Percentiles rank a stretch among this genome's conserved stretches.
phyloP scores from a whole-genome alignment of 2,329 filamentous ascomycete genomes.

The Microdochium bolleyi region DNA sequence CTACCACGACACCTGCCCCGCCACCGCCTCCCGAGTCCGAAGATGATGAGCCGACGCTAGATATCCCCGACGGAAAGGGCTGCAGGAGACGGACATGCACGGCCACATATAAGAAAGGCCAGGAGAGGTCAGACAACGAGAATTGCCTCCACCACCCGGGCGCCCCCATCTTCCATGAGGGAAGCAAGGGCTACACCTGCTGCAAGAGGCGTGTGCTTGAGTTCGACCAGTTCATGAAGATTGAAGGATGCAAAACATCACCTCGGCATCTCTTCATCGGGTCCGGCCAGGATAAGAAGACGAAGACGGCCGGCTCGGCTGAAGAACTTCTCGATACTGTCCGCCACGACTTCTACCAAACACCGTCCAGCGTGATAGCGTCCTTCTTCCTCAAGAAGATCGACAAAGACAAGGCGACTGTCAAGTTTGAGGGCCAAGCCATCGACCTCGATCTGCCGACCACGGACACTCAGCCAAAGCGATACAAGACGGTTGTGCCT shows the following conservation, averaged over 20 bases:
- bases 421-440: constrained; percentile 57
- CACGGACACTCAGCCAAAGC: constrained; percentile 66
- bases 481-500: constrained; percentile 65
- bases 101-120: constrained; percentile 52
- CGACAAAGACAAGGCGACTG: constrained; percentile 66
- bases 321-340: constrained; percentile 77
- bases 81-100: constrained; percentile 77
- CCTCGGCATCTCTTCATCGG: constrained; percentile 78
- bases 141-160: constrained; percentile 85
- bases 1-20: constrained; percentile 43
- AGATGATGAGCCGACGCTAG: constrained; percentile 70
- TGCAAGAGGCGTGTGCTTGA: constrained; percentile 93
- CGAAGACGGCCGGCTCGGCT: constrained; percentile 23
- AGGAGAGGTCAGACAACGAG: constrained; percentile 55
- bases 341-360: constrained; percentile 92
- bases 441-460: constrained; percentile 80
- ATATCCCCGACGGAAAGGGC: constrained; percentile 63
- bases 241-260: constrained; percentile 83
- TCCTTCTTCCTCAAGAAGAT: constrained; percentile 98
- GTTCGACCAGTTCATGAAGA: constrained; percentile 97
- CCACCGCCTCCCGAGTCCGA: constrained; percentile 66
- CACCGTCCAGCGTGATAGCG: constrained; percentile 72
- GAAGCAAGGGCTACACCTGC: constrained; percentile 95
- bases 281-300: constrained; percentile 52
- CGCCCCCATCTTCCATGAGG: constrained; percentile 90